Evolutionary conservation across 83 land plant genomes (phyloP), one percentile per base, ranked within the genome.

Genomic region (Thuja plicata): DNA sequence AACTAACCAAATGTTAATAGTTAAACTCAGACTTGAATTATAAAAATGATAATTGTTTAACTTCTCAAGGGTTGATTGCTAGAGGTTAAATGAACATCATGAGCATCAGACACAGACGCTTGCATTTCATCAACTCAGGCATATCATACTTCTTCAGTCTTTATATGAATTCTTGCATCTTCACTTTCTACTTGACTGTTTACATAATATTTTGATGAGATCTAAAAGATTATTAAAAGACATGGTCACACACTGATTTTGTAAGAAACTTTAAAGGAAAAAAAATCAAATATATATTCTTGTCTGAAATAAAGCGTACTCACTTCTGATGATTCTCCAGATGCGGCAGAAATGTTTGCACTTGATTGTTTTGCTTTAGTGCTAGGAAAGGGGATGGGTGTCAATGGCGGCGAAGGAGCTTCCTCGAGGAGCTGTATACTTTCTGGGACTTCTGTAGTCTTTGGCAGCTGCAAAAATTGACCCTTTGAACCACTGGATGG

Each of bases 391-490:
- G 91, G 85, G 55, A 90, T 87, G 17, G 93, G 95, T 35, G 93
- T 89, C 27, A 94, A 45, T 80, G 94, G 94, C 38, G 94, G 95
- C 40, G 94, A 94, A 81, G 89, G 43, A 89, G 87, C 70, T 45
- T 93, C 92, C 35, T 66, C 88, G 54, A 57, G 84, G 41, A 87
- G 60, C 10, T 84, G 87, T 71, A 88, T 37, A 38, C 55, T 79
- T 8, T 40, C 71, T 73, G 91, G 60, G 41, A 50, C 8, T 30
- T 89, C 92, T 81, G 87, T 37, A n/a, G 30, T 87, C 81, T 38
- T 89, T 40, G 35, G 87, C 89, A 34, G 60, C 87, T 30, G 90
- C 87, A 48, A 84, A 19, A 77, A 46, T 70, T 84, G 83, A 52
- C 52, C 34, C 84, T 89, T 89, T 41, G 70, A 90, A 84, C 90